Evolutionary conservation across 2,329 filamentous ascomycete genomes (phyloP), one percentile per base, ranked within the genome.

Genomic region (Trichothecium sympodiale): DNA sequence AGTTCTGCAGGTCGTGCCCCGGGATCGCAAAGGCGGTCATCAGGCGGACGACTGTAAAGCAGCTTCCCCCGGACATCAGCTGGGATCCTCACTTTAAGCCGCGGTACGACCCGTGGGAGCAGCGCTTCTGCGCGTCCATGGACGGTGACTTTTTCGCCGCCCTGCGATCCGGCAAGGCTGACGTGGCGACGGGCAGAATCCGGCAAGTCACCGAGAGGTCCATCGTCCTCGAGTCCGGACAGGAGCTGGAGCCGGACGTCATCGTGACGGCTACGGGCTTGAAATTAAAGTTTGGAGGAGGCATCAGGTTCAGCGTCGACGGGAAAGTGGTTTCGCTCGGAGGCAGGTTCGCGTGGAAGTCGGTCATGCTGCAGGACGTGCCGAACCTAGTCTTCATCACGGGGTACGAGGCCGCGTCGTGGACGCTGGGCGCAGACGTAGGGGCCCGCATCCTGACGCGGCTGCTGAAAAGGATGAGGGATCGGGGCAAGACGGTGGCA

Each of bases 261-360:
- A 77, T 83, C 43, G 59, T 82, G 36, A 79, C 76, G 0, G 78
- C 78, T 0, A 82, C 78, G 0, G 78, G 78, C 0, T 60, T 80
- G 2, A 66, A 66, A 35, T 52, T 81, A 30, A 52, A 60, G 8
- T 59, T 81, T 27, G 70, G 66, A 1, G 75, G 75, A 17, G 61
- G 62, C 15, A 65, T 72, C 23, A 48, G 57, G 2, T 43, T 80
- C 10, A 47, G 49, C 2, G 55, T 80, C 6, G 72, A 82, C 42
- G 67, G 65, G 5, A 42, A 57, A 14, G 48, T 52, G 0, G 43
- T 74, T 29, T 47, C 65, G 9, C 44, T 67, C 17, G 43, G 57
- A 0, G 54, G 62, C 2, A 66, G 65, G 34, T 71, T 65, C 44
- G 50, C 69, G 1, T 82, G 77, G 77, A 71, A 71, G 45, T 60